A percentile compares a stretch with the other conserved stretches of the same genome.
Conservation (phyloP, 164 flowering plant species). For the Warburgia ugandensis region DNA sequence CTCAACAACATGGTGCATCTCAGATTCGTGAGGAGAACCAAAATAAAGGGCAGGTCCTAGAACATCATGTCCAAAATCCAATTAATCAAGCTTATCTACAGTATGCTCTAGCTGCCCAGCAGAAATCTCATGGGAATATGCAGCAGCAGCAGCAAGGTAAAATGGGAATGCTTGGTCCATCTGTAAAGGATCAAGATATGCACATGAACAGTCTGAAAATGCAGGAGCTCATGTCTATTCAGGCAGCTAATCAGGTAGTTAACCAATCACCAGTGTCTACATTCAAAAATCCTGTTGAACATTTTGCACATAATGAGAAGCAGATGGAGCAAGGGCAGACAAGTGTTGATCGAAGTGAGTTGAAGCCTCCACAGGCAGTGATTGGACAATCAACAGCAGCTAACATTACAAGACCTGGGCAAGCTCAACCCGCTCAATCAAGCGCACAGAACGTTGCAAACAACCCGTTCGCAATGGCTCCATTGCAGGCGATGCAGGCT, state of each 20-base stretch:
- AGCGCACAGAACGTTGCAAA: slow-evolving; percentile 40
- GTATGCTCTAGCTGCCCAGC: slow-evolving; percentile 65
- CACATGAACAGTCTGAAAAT: slow-evolving; percentile 48
- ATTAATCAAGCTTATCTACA: slow-evolving; percentile 71
- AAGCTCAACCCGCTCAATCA: slow-evolving; percentile 46
- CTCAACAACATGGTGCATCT: slow-evolving; percentile 56
- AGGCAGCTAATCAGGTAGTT: slow-evolving; percentile 62
- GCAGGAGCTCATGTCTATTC: slow-evolving; percentile 65
- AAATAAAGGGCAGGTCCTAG: slow-evolving; percentile 52
- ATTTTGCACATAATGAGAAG: slow-evolving; percentile 44
- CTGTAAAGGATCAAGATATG: slow-evolving; percentile 66
- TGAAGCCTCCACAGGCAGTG: slow-evolving; percentile 36
- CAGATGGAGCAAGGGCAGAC: slow-evolving; percentile 51
- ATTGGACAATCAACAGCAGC: no score
- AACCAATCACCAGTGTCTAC: slow-evolving; percentile 60
- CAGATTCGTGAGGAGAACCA: slow-evolving; percentile 52
- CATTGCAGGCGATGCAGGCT: slow-evolving; percentile 76
- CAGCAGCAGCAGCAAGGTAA: slow-evolving; percentile 63
- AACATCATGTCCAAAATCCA: slow-evolving; percentile 54
- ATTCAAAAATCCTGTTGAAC: slow-evolving; percentile 58
- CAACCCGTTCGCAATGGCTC: slow-evolving; percentile 62
- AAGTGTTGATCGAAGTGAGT: no score
- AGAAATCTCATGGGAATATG: slow-evolving; percentile 52
- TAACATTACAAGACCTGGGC: slow-evolving; percentile 40
- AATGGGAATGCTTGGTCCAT: slow-evolving; percentile 44